Evolutionary conservation across 139 green algal genomes (phyloP).

Genomic region (Chlorella sp.): DNA sequence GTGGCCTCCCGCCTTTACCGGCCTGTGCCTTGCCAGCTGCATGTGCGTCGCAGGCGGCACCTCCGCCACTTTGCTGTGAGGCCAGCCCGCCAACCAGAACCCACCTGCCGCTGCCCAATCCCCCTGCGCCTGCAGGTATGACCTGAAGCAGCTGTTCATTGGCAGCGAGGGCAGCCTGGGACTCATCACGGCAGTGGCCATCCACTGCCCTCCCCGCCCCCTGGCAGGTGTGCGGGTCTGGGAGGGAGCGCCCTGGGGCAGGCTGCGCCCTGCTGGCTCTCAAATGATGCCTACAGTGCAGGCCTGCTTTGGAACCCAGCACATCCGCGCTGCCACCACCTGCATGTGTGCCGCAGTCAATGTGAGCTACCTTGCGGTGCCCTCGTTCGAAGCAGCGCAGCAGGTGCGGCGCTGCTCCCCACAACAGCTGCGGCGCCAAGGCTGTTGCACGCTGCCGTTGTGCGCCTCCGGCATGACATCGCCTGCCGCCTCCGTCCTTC

Average conservation of each 20-base stretch:
- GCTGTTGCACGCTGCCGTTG: no score
- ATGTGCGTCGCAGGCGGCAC: not conserved
- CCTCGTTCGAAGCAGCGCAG: constrained; percentile 68
- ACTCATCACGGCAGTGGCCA: constrained; percentile 82
- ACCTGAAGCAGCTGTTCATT: constrained; percentile 99
- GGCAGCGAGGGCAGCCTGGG: constrained; percentile 95
- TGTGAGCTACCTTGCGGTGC: constrained; percentile 72
- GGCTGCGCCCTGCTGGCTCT: not conserved
- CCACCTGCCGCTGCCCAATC: not conserved
- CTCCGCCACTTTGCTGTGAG: not conserved
- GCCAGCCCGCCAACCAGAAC: no score
- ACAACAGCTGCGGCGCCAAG: no score
- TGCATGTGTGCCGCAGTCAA: constrained; percentile 60
- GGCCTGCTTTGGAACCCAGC: not conserved
- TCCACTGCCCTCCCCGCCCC: constrained; percentile 77
- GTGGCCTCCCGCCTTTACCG: not conserved
- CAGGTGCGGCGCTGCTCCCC: constrained; percentile 5
- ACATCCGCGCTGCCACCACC: not conserved
- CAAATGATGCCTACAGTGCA: not conserved
- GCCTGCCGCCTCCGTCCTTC: no score
- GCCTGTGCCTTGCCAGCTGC: not conserved
- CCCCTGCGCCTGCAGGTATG: constrained; percentile 60
- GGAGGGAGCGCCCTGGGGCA: not conserved
- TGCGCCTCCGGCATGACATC: no score
- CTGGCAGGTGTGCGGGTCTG: not conserved